phyloP scores from a whole-genome alignment of 148 eudicot species.

The Drosera capensis region DNA sequence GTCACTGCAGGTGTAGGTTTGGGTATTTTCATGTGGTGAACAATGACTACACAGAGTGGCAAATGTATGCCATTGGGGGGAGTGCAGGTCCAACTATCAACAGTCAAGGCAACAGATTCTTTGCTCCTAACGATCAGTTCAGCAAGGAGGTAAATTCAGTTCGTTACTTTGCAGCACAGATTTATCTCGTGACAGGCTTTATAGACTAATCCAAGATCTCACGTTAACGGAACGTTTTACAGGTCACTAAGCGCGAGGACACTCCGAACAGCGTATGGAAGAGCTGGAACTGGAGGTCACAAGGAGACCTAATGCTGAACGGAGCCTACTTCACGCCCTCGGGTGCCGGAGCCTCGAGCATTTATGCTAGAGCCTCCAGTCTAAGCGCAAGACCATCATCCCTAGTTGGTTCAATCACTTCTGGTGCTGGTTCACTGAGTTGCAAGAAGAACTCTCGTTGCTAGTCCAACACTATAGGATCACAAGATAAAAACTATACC shows the following conservation, averaged over 20 bases:
- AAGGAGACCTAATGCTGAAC: slow-evolving; percentile 43
- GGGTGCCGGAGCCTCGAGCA: slow-evolving; percentile 29
- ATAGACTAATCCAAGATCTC: not conserved
- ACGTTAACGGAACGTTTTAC: not conserved
- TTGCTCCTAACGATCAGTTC: slow-evolving; percentile 36
- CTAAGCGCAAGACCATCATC: slow-evolving; percentile 46
- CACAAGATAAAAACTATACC: too few species aligned
- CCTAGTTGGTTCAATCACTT: slow-evolving; percentile 32
- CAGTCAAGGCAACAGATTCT: slow-evolving; percentile 59
- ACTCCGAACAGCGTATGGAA: slow-evolving; percentile 33
- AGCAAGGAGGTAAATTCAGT: slow-evolving; percentile 33
- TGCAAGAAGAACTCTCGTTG: slow-evolving; percentile 43
- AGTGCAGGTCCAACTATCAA: slow-evolving; percentile 55
- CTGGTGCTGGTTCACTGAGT: slow-evolving; percentile 31
- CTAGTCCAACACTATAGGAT: slow-evolving; percentile 4
- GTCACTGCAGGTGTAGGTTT: slow-evolving; percentile 36
- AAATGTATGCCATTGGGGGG: slow-evolving; percentile 64
- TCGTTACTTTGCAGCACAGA: not conserved
- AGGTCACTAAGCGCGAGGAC: slow-evolving; percentile 55
- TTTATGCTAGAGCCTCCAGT: slow-evolving; percentile 51
- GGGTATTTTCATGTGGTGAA: slow-evolving; percentile 71
- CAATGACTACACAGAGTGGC: slow-evolving; percentile 64
- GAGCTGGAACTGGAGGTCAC: slow-evolving; percentile 63
- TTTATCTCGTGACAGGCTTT: not conserved
- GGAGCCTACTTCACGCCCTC: slow-evolving; percentile 50